Conservation (phyloP, 208 protist species). For the Trypanosoma platydactyli region DNA sequence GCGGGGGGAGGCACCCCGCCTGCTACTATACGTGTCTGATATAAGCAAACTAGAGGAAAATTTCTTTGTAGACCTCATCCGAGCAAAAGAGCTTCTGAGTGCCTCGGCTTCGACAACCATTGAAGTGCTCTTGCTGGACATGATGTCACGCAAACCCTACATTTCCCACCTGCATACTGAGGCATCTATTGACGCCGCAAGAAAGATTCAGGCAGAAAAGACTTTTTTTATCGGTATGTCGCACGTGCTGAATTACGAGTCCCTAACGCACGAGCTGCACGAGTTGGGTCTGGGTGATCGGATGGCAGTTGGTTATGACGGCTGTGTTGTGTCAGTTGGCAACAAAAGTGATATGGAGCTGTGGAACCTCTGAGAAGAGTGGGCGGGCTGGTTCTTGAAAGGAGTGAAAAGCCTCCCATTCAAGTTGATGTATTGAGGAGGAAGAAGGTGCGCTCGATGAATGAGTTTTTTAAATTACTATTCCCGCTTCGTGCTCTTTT, state of each 20-base stretch:
- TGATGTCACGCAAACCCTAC: constrained; percentile 40
- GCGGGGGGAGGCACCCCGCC: constrained; percentile 15
- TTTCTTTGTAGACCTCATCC: constrained; percentile 23
- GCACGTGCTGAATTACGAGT: constrained; percentile 43
- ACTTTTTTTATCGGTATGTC: constrained; percentile 70
- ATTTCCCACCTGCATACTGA: constrained; percentile 48
- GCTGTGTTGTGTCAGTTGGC: constrained; percentile 41
- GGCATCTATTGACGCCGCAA: constrained; percentile 36
- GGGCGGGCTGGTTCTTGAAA: too few species aligned
- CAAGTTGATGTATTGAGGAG: neutral
- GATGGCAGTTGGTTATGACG: constrained; percentile 57
- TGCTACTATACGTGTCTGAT: constrained; percentile 59
- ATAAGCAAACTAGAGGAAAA: constrained; percentile 40
- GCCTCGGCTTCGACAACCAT: constrained; percentile 10
- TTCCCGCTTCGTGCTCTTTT: neutral
- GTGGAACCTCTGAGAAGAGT: neutral
- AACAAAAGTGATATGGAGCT: neutral
- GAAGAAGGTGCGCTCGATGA: neutral
- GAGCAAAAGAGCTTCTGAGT: constrained; percentile 29
- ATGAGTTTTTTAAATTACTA: neutral
- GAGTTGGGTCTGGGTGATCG: constrained; percentile 27
- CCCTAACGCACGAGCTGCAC: constrained; percentile 29
- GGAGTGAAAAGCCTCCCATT: too few species aligned
- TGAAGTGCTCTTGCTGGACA: constrained; percentile 54
- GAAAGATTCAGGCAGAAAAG: constrained; percentile 31